Base-by-base conservation (phyloP, 2,329 filamentous ascomycete species). In the Penicillium sp. region DNA sequence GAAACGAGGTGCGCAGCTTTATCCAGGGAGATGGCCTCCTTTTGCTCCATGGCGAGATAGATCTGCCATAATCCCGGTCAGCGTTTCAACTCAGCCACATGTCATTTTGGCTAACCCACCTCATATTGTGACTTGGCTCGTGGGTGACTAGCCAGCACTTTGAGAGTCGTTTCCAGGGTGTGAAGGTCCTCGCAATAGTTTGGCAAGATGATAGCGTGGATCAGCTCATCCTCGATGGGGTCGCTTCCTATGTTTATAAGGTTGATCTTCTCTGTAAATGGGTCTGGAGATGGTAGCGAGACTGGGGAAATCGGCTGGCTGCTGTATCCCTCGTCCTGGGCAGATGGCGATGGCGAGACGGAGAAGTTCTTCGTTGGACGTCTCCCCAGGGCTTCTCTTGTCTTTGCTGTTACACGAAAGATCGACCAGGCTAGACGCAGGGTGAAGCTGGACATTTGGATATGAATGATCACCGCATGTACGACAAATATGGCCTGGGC, bases 121-220 rank as follows among this genome's bases (percentile, higher is more conserved):
- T 90, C 88, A 70, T 90, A 91, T 49, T 81, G 84, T 64, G 77
- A 78, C 54, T 79, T 78, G 26, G 88, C 88, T 63, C 84, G 82
- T 0, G 84, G 81, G 67, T 91, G 88, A 29, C 82, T 87, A 5
- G 87, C 87, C 58, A 90, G 74, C 22, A 90, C 87, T 42, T 87
- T 84, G 21, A 91, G 74, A 0, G 88, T 90, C 68, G 89, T 87
- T 60, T 84, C 81, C 47, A 90, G 76, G 0, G 85, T 89, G 56
- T 88, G 85, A 55, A 86, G 76, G 55, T 90, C 87, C 71, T 91
- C 88, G 72, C 89, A 89, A 76, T 90, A 91, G 67, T 90, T 90
- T 19, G 88, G 88, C 44, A 91, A 80, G 61, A 90, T 79, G 59
- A 91, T 88, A 14, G 84, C 86, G 68, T 90, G 86, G 29, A 89